Base-by-base conservation (phyloP, 2,329 filamentous ascomycete genomes). In the Calonectria henricotiae region DNA sequence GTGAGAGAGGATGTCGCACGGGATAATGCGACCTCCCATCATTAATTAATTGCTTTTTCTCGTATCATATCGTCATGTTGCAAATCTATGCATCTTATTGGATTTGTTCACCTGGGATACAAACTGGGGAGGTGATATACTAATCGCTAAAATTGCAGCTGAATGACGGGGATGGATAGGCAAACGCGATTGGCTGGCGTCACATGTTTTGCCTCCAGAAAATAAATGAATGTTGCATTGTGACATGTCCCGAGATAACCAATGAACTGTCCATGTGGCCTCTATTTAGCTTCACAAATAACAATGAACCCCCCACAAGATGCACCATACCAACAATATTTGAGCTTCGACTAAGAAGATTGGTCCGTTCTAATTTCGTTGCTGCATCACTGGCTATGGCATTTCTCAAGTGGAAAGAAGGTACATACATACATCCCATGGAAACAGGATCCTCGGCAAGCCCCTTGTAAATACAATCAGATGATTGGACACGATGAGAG, bases 121-220 rank as follows among this genome's bases (percentile, higher is more conserved):
- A 13, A 13, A 37, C 11, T 13, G 9, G 35, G 35, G 9, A 37
- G 35, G 35, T 37, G 8, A 17, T 17, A 20, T 5, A 23, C n/a
- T 23, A 23, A 8, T 46, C 43, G 32, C 51, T 8, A 20, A 39
- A 37, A 35, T 23, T 58, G 23, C 51, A 58, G 51, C 51, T 58
- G 23, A 37, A 17, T 2, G 23, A 25, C 9, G 15, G 5, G 20
- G 23, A 39, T 15, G 11, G 4, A 58, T 37, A 23, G 23, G 35
- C 12, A 25, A 17, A 5, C 20, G 12, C 12, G 20, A 39, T 39
- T 39, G 51, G 35, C 25, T 25, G 51, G 20, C 12, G 13, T n/a
- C 13, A 58, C 25, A 20, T 32, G 17, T 37, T 23, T 13, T 25
- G n/a, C 12, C 2, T 15, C n/a, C 13, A 3, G 5, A 39, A 39